Evolutionary conservation across 345 rosid species (phyloP), one percentile per base, ranked within the genome.

Genomic region (Ceriops decandra): DNA sequence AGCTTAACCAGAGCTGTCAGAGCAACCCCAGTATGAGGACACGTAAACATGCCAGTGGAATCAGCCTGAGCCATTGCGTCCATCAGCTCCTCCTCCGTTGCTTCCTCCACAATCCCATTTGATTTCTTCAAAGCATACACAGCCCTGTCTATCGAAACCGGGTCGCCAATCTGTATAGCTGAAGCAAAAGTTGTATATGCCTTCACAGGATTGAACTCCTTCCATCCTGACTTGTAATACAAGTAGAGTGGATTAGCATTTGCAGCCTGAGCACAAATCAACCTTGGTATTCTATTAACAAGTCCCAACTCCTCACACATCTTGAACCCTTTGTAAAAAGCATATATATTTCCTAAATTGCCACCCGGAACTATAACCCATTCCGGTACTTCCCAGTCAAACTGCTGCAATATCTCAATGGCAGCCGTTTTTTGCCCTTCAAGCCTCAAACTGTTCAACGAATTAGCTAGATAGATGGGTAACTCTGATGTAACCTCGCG

Each of bases 351-450:
- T 5, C 98, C 98, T 19, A 92, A 77, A 64, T 92, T 92, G 11
- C 96, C 96, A 49, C 98, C 98, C 0, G 96, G 98, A 57, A 92
- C 88, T n/a, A 92, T 87, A 30, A 92, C 98, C 98, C 98, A 92
- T 68, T 92, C 95, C 0, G 98, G 98, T 52, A 92, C 96, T 69
- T 87, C 83, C 96, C 98, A 92, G 59, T 92, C 88, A 68, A 90
- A 90, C 81, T 92, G 98, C 86, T 92, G 98, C 76, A 92, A 67
- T 64, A 92, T 92, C 85, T 92, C 96, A 3, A 92, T 85, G 0
- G 96, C 98, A 28, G 96, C 96, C 7, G 96, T 92, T 60, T 92
- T 90, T 64, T 92, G 98, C 52, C 98, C 96, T 80, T 92, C 98
- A 4, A 92, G 77, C 72, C 98, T 87, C 68, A 92, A 82, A 74